Conservation (phyloP, 2,329 filamentous ascomycete species). For the Neurospora sp. region DNA sequence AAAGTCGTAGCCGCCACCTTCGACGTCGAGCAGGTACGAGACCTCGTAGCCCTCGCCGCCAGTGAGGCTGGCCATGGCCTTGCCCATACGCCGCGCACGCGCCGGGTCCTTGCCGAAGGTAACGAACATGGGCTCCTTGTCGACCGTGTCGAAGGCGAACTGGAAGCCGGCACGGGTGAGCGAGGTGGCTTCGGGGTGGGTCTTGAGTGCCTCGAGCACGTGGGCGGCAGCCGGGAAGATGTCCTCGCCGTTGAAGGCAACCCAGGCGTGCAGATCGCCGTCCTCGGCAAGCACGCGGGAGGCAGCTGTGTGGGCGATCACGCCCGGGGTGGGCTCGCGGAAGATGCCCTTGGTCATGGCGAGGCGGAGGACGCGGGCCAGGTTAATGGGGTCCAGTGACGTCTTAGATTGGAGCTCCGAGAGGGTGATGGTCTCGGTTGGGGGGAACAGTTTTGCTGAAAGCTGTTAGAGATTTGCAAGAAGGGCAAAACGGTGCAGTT, state of each 20-base stretch:
- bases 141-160: constrained; percentile 38
- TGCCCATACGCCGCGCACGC: constrained; percentile 42
- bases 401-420: constrained; percentile 36
- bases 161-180: constrained; percentile 41
- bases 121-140: constrained; percentile 43
- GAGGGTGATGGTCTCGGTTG: constrained; percentile 34
- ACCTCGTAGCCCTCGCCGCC: constrained; percentile 48
- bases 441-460: constrained; percentile 40
- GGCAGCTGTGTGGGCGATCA: constrained; percentile 45
- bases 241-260: constrained; percentile 46
- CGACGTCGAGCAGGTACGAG: constrained; percentile 36
- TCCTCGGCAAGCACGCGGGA: constrained; percentile 43
- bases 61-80: constrained; percentile 45
- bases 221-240: constrained; percentile 39
- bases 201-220: constrained; percentile 34
- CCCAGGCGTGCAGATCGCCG: constrained; percentile 39
- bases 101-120: constrained; percentile 38
- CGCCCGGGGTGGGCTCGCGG: constrained; percentile 37
- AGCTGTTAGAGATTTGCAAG: constrained; percentile 6
- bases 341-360: constrained; percentile 50
- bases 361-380: constrained; percentile 42
- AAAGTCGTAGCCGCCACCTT: constrained; percentile 39
- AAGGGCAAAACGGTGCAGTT: constrained; percentile 34
- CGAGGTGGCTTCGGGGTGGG: constrained; percentile 37
- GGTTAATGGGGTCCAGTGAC: constrained; percentile 36